These are phyloP conservation scores for Mucor piriformis DNA, from an alignment of 371 early-diverging fungal genomes.

Conservation along the genomic window DNA sequence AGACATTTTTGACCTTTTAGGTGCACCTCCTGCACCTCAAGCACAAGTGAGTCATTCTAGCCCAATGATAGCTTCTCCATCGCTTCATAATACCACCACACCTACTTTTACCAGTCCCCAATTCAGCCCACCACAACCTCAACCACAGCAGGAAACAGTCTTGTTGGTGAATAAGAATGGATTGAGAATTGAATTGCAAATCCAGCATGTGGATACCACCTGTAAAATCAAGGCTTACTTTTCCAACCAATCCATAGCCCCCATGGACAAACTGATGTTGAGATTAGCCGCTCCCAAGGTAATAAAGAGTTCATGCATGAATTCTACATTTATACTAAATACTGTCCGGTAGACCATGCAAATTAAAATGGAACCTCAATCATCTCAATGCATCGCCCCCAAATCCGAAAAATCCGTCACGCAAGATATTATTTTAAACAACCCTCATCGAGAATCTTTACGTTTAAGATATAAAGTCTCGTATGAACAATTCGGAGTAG, in stretches of 20 bases:
- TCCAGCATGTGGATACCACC: slow-evolving; percentile 4
- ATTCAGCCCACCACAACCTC: not conserved
- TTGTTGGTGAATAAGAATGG: slow-evolving; percentile 47
- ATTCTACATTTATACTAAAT: too few relatives aligned
- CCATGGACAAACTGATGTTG: slow-evolving; percentile 56
- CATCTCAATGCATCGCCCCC: slow-evolving; percentile 61
- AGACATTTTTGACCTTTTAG: slow-evolving; percentile 30
- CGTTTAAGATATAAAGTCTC: slow-evolving; percentile 73
- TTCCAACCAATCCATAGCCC: slow-evolving; percentile 55
- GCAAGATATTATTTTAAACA: slow-evolving; percentile 59
- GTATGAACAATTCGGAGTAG: slow-evolving; percentile 72
- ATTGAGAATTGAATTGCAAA: slow-evolving; percentile 34
- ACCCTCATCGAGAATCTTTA: slow-evolving; percentile 62
- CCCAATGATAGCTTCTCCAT: slow-evolving; percentile 13
- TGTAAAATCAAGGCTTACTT: slow-evolving; percentile 43
- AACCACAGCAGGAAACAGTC: not conserved
- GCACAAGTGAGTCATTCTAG: slow-evolving; percentile 11
- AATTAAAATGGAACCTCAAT: slow-evolving; percentile 68
- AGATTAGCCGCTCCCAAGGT: slow-evolving; percentile 62
- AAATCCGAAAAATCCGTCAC: slow-evolving; percentile 59
- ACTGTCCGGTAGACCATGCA: slow-evolving; percentile 69
- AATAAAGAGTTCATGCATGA: too few relatives aligned
- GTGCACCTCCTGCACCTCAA: not conserved
- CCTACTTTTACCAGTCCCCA: slow-evolving; percentile 4
- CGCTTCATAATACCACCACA: slow-evolving; percentile 2